phyloP scores from a whole-genome alignment of 2,329 filamentous ascomycete genomes.

The Pleomassaria siparia region DNA sequence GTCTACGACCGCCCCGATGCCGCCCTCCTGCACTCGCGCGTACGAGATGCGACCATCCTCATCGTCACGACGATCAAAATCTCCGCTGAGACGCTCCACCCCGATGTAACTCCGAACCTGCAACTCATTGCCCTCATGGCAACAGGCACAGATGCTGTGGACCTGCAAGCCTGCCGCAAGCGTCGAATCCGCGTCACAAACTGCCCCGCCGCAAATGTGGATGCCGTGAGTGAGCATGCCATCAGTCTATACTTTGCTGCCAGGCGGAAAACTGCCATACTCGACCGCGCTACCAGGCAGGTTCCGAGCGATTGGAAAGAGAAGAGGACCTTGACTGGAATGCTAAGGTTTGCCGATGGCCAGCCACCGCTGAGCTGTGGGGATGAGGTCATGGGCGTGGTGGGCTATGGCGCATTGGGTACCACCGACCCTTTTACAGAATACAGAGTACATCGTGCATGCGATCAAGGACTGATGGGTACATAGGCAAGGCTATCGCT shows the following conservation, averaged over 20 bases:
- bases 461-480: neutral
- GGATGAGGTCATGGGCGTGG: conserved; percentile 53
- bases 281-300: conserved; percentile 25
- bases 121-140: conserved; percentile 50
- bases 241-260: conserved; percentile 53
- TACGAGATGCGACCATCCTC: conserved; percentile 51
- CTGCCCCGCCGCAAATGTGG: conserved; percentile 51
- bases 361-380: conserved; percentile 48
- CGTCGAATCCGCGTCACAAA: conserved; percentile 51
- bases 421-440: conserved; percentile 9
- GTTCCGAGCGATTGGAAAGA: conserved; percentile 46
- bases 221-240: conserved; percentile 54
- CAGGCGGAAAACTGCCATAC: conserved; percentile 44
- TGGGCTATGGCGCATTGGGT: conserved; percentile 55
- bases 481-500: conserved; percentile 47
- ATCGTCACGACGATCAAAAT: conserved; percentile 47
- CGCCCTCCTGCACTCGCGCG: conserved; percentile 40
- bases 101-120: conserved; percentile 45
- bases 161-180: conserved; percentile 46
- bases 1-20: conserved; percentile 40
- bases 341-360: conserved; percentile 38
- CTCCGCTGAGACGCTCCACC: conserved; percentile 43
- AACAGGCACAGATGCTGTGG: conserved; percentile 51
- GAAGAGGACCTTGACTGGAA: conserved; percentile 36
- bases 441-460: conserved; percentile 11